Conservation (phyloP, 179 eudicot species). For the Camellia oleifera region DNA sequence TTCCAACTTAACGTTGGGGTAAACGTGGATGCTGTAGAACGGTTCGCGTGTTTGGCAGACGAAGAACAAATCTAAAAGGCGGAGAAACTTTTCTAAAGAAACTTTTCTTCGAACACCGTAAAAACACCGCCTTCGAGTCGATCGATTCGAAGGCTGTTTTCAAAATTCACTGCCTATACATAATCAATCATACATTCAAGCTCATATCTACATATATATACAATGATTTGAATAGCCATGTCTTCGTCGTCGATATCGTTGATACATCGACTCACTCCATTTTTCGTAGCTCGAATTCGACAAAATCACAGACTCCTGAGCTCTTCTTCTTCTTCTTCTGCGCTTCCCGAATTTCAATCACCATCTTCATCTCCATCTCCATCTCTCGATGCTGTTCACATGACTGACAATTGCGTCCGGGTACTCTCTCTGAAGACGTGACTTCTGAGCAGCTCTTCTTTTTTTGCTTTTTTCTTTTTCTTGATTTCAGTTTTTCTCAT, state of each 20-base stretch:
- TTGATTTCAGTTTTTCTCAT: background rate
- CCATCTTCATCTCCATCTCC: slow-evolving; percentile 26
- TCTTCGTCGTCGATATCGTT: slow-evolving; percentile 37
- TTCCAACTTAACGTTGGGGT: no score
- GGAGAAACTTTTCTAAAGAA: background rate
- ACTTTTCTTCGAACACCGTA: slow-evolving; percentile 12
- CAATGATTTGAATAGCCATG: slow-evolving; percentile 13
- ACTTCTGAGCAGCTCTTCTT: no score
- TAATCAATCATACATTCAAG: no score
- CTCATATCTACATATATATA: no score
- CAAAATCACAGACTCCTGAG: slow-evolving; percentile 40
- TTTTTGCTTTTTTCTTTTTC: background rate
- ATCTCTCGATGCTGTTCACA: slow-evolving; percentile 44
- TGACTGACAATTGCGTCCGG: slow-evolving; percentile 72
- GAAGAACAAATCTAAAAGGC: background rate
- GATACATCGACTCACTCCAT: slow-evolving; percentile 41
- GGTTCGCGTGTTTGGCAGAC: slow-evolving; percentile 8
- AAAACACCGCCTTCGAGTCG: background rate
- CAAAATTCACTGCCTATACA: background rate
- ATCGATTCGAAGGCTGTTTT: background rate
- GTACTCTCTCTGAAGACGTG: slow-evolving; percentile 28
- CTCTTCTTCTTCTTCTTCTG: slow-evolving; percentile 36
- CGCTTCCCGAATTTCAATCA: slow-evolving; percentile 31
- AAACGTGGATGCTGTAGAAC: background rate
- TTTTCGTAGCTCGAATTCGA: slow-evolving; percentile 43